Conservation (phyloP, 2,329 filamentous ascomycete genomes). For the Scytalidium lignicola region DNA sequence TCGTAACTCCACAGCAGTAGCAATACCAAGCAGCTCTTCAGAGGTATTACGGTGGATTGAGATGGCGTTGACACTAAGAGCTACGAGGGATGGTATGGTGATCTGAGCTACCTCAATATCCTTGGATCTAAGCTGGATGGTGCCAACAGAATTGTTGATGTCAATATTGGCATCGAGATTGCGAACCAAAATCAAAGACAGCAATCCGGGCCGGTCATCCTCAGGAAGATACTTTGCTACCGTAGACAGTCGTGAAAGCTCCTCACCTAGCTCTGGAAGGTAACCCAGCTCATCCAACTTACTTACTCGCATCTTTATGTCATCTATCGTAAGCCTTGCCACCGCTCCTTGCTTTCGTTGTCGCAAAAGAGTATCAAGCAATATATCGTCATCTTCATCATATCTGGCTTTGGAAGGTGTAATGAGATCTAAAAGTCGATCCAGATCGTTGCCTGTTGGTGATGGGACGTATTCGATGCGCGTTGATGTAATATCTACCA, state of each 20-base stretch:
- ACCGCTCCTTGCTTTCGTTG: conserved; percentile 85
- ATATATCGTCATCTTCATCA: conserved; percentile 84
- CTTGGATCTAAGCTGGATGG: conserved; percentile 50
- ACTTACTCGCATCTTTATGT: conserved; percentile 56
- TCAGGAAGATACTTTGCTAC: conserved; percentile 94
- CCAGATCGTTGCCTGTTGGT: conserved; percentile 76
- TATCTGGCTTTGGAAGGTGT: conserved; percentile 89
- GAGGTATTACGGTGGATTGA: conserved; percentile 57
- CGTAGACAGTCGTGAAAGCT: conserved; percentile 75
- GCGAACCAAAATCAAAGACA: conserved; percentile 67
- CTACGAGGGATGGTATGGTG: conserved; percentile 75
- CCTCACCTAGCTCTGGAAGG: conserved; percentile 68
- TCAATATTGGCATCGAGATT: conserved; percentile 57
- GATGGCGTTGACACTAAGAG: conserved; percentile 65
- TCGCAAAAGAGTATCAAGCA: conserved; percentile 83
- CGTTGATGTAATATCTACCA: conserved; percentile 58
- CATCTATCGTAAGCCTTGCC: conserved; percentile 63
- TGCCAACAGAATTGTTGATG: conserved; percentile 65
- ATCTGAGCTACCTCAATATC: conserved; percentile 75
- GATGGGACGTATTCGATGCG: conserved; percentile 66
- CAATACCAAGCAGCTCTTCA: conserved; percentile 66
- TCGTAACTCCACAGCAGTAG: conserved; percentile 23
- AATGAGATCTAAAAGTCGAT: conserved; percentile 76
- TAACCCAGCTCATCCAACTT: conserved; percentile 61
- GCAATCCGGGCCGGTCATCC: conserved; percentile 84